Evolutionary conservation across 352 stramenopile genomes (phyloP).

Genomic region (Phytophthora syringae): DNA sequence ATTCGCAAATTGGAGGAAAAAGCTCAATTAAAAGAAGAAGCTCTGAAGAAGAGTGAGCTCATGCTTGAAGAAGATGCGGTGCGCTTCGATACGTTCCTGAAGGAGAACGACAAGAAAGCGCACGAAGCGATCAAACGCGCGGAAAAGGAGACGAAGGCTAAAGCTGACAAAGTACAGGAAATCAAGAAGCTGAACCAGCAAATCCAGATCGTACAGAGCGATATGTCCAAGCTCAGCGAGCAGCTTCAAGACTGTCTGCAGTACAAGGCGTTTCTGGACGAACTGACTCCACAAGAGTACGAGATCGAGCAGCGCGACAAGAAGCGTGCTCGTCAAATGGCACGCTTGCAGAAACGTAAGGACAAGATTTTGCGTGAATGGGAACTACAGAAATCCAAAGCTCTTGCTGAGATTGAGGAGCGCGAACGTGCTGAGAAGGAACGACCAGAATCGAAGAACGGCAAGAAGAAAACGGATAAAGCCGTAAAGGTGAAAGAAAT

Average conservation of each 20-base stretch:
- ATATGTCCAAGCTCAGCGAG: slow-evolving; percentile 95
- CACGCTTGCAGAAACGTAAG: slow-evolving; percentile 71
- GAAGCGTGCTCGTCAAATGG: slow-evolving; percentile 72
- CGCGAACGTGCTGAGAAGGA: slow-evolving; percentile 63
- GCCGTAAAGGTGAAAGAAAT: slow-evolving; percentile 47
- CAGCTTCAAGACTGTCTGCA: slow-evolving; percentile 94
- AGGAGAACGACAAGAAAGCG: slow-evolving; percentile 98
- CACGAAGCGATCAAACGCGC: slow-evolving; percentile 95
- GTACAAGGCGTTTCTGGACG: slow-evolving; percentile 94
- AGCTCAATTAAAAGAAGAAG: slow-evolving; percentile 95
- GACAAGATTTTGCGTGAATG: slow-evolving; percentile 75
- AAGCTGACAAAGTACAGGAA: slow-evolving; percentile 94
- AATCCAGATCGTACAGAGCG: slow-evolving; percentile 93
- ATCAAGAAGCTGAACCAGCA: slow-evolving; percentile 97
- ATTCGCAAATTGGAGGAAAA: slow-evolving; percentile 97
- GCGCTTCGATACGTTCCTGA: slow-evolving; percentile 96
- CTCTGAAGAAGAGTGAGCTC: slow-evolving; percentile 94
- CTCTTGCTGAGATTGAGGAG: slow-evolving; percentile 74
- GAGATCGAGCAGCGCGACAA: slow-evolving; percentile 79
- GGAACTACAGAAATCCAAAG: slow-evolving; percentile 62
- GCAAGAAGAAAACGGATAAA: slow-evolving; percentile 62
- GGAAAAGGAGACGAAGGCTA: slow-evolving; percentile 94
- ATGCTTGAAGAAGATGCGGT: slow-evolving; percentile 97
- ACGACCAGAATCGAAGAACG: slow-evolving; percentile 63
- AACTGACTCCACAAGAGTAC: slow-evolving; percentile 90